These are phyloP conservation scores for Aspergillus niger DNA, from an alignment of 2,329 filamentous ascomycete genomes.

Conservation along the genomic window DNA sequence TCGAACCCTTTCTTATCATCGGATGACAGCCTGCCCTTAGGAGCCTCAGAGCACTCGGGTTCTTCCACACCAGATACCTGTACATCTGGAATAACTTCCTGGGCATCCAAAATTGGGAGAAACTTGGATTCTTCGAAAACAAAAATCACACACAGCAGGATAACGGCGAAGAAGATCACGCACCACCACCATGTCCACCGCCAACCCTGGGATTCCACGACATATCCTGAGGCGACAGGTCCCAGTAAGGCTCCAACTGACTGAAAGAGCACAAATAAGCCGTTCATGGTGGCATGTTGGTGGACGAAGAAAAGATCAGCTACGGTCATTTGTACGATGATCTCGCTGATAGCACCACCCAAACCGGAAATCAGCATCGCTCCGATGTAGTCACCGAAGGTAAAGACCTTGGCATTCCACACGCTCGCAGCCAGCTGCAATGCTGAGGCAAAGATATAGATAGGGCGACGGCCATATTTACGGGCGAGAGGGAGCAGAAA, in stretches of 20 bases:
- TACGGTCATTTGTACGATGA: conserved; percentile 51
- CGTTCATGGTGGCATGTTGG: conserved; percentile 51
- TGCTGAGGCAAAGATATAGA: conserved; percentile 48
- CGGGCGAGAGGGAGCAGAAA: conserved; percentile 50
- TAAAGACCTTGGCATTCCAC: conserved; percentile 50
- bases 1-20: neutral
- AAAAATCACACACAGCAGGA: conserved; percentile 46
- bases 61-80: neutral
- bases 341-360: conserved; percentile 48
- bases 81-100: neutral
- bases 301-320: conserved; percentile 54
- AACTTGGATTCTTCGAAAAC: conserved; percentile 48
- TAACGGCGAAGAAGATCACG: conserved; percentile 43
- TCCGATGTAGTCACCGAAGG: conserved; percentile 46
- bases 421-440: conserved; percentile 41
- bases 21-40: neutral
- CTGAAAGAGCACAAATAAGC: conserved; percentile 45
- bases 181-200: conserved; percentile 55
- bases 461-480: conserved; percentile 50
- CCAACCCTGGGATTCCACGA: conserved; percentile 50
- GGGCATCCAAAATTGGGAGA: neutral
- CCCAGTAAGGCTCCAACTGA: conserved; percentile 39
- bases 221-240: conserved; percentile 35
- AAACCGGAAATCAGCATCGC: conserved; percentile 50
- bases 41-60: neutral